Conservation (phyloP, 139 green algal genomes). For the Asterochloris erici region DNA sequence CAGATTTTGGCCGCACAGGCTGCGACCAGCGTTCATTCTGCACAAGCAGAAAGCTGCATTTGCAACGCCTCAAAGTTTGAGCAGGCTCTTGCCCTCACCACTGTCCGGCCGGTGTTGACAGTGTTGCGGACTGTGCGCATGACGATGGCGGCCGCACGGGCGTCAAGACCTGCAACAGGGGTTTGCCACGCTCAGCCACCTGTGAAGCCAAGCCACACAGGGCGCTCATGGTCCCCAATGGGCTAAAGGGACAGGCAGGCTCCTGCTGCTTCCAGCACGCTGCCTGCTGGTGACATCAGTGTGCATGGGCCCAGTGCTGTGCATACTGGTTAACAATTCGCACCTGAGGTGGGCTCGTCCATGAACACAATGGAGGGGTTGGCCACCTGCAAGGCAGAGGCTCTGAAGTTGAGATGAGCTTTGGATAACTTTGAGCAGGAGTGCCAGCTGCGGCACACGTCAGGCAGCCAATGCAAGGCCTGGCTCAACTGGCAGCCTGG, state of each 20-base stretch:
- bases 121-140: slow-evolving; percentile 51
- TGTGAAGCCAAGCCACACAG: too few species aligned
- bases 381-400: not conserved
- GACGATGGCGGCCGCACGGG: slow-evolving; percentile 57
- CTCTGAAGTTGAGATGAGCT: too few species aligned
- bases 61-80: not conserved
- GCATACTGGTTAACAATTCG: not conserved
- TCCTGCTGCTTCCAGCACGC: too few species aligned
- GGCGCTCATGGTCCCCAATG: too few species aligned
- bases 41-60: not conserved
- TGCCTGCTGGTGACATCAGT: too few species aligned
- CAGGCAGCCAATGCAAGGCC: too few species aligned
- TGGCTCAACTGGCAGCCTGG: too few species aligned
- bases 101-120: slow-evolving; percentile 43
- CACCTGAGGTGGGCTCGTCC: slow-evolving; percentile 35
- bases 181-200: too few species aligned
- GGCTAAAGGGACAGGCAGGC: too few species aligned
- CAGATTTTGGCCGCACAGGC: not conserved
- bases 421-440: too few species aligned
- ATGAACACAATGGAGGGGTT: slow-evolving; percentile 35
- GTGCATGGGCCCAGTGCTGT: too few species aligned
- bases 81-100: not conserved
- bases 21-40: not conserved
- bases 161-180: slow-evolving; percentile 40
- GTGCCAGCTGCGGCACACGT: too few species aligned